Evolutionary conservation across 345 rosid species (phyloP), one percentile per base, ranked within the genome.

Genomic region (Abelmoschus esculentus): DNA sequence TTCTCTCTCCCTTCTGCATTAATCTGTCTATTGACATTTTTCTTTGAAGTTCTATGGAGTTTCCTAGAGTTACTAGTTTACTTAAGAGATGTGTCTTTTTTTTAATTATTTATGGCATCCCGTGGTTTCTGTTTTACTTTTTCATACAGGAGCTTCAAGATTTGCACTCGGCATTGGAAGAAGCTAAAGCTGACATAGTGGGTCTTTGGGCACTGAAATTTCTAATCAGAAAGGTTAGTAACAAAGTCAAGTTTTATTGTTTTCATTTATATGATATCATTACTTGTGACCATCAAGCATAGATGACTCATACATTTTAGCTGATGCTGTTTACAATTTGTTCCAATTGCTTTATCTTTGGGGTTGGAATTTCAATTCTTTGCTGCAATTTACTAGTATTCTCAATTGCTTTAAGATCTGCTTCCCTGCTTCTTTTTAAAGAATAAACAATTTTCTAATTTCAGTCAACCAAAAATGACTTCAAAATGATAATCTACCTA

Each of bases 131-230:
- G 40, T 54, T 44, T 44, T 22, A 55, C 61, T 46, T 28, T 73
- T 64, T 72, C 64, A 46, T 77, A 11, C 77, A 93, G 98, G 96
- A 93, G 83, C 88, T 93, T 54, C 96, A 88, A 82, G 96, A 93
- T 71, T 85, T 93, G 59, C 86, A 91, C 83, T 93, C 95, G 3
- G 83, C 97, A 73, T 60, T 93, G 84, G 97, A 91, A 82, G 97
- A 93, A 85, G 97, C 92, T 72, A 91, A 93, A 82, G 98, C 96
- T 53, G 97, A 93, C 74, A 91, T 93, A 60, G 98, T 89, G 80
- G 98, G 98, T 50, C 90, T 93, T 69, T 93, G 98, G 98, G 97
- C 98, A 15, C 83, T 93, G 44, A 91, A 75, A 75, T 89, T 91
- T 78, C 78, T 93, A 67, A 89, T 93, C 66, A 29, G 69, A 58